Evolutionary conservation across 2,329 filamentous ascomycete genomes (phyloP), one percentile per base, ranked within the genome.

Genomic region (Orbilia javanica): DNA sequence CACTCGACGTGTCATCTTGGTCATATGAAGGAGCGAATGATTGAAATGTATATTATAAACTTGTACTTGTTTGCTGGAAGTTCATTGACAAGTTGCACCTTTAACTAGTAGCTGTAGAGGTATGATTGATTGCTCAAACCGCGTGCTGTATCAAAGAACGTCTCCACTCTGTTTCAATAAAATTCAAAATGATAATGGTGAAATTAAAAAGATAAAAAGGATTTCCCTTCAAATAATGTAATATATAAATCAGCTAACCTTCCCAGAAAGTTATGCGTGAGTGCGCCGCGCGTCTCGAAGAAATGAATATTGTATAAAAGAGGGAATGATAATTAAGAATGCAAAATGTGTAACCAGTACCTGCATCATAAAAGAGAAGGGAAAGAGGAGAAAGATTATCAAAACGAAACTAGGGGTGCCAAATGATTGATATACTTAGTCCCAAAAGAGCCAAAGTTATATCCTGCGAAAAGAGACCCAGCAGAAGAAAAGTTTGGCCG

Each of bases 1-100:
- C 69, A 73, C 69, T 44, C 62, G 46, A 50, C 69, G 69, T 60
- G 69, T 73, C 69, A 73, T 73, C 34, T 73, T 66, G 50, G 55
- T 42, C 34, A 42, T 42, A 29, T 27, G 53, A 18, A 53, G 18
- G 27, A 44, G 20, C n/a, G 10, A 52, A 52, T 3, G 44, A 48
- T 3, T 10, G 31, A 34, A 34, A 34, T 52, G 44, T 44, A 60
- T 73, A 50, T 73, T 66, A 73, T 48, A 48, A 34, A 55, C 25
- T 25, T 46, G 46, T 31, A 55, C 25, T 25, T 46, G 46, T 31
- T 60, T 73, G 60, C 60, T 42, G 4, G 20, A 60, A 60, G 55
- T 15, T 60, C 55, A 60, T 60, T 25, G 55, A 60, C 53, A 42
- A 60, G 55, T 4, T 48, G 18, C 60, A 22, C 31, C 60, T 15